phyloP scores from a whole-genome alignment of 306 rosid species.

The Fragaria vesca region DNA sequence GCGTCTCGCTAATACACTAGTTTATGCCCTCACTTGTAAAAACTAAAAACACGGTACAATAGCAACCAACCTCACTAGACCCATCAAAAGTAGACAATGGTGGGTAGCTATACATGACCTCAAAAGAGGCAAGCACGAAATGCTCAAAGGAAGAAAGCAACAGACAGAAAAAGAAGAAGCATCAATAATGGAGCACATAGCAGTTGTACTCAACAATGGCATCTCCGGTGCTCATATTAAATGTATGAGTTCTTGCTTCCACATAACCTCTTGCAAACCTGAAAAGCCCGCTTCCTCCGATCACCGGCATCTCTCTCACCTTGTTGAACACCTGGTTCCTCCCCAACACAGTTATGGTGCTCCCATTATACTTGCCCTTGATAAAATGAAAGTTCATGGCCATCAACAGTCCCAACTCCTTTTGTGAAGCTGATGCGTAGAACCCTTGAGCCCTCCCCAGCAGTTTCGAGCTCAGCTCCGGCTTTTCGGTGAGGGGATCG shows the following conservation, averaged over 20 bases:
- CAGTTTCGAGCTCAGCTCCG: slow-evolving; percentile 30
- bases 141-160: not conserved
- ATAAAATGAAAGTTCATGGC: slow-evolving; percentile 61
- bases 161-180: not conserved
- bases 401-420: slow-evolving; percentile 45
- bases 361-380: slow-evolving; percentile 69
- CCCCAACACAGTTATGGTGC: slow-evolving; percentile 60
- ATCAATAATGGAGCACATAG: slow-evolving; percentile 43
- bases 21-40: too few relatives aligned
- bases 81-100: too few relatives aligned
- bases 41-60: too few relatives aligned
- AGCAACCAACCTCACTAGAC: too few relatives aligned
- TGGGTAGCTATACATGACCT: not conserved
- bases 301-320: slow-evolving; percentile 74
- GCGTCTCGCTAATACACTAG: too few relatives aligned
- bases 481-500: slow-evolving; percentile 30
- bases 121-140: not conserved
- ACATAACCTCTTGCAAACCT: slow-evolving; percentile 71
- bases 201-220: slow-evolving; percentile 60
- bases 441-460: slow-evolving; percentile 56
- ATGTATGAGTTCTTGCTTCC: slow-evolving; percentile 35
- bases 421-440: slow-evolving; percentile 48
- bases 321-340: slow-evolving; percentile 46
- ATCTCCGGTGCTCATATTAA: slow-evolving; percentile 27
- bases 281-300: slow-evolving; percentile 78